Evolutionary conservation across 2,329 filamentous ascomycete genomes (phyloP), one percentile per base, ranked within the genome.

Genomic region (Fusarium marasasianum): DNA sequence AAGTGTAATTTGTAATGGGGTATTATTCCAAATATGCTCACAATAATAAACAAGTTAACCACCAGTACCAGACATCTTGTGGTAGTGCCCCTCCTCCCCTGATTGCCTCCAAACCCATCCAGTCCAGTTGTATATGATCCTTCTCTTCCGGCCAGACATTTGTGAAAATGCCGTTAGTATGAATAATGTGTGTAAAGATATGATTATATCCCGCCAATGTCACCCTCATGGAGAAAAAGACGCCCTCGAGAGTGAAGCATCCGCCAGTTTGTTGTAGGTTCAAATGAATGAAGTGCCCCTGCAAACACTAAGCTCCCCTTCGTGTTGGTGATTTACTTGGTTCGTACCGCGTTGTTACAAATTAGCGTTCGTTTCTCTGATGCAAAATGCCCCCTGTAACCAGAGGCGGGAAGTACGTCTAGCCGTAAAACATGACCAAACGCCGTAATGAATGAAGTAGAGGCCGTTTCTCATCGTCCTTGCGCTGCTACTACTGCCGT

Each of bases 1-100:
- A 59, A 38, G 44, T 40, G 33, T 40, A 58, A 71, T 63, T 58
- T 77, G 73, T 73, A 76, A 67, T 73, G 66, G 76, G 76, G 76
- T 78, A 78, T 78, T 78, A 74, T 78, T 78, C 76, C 73, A 78
- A 76, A 74, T 77, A 75, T 76, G 74, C 64, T 78, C 66, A 76
- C 67, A 70, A 66, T 74, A 75, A 74, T 73, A 64, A 68, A 72
- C 66, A 69, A 72, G 66, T 54, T 69, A 71, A 76, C 71, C 76
- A 77, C 69, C 56, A 77, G 73, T 71, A 71, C 64, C 59, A 47
- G 69, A 63, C 76, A 68, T 62, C 72, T 69, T 63, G 55, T 54
- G 20, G 54, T 51, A 47, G 57, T 69, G 50, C 54, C 69, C 51
- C 59, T 44, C 58, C 35, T 40, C 53, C 59, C 41, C 61, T 68